Base-by-base conservation (phyloP, 805 yeast species). In the Yamadazyma akitaensis region DNA sequence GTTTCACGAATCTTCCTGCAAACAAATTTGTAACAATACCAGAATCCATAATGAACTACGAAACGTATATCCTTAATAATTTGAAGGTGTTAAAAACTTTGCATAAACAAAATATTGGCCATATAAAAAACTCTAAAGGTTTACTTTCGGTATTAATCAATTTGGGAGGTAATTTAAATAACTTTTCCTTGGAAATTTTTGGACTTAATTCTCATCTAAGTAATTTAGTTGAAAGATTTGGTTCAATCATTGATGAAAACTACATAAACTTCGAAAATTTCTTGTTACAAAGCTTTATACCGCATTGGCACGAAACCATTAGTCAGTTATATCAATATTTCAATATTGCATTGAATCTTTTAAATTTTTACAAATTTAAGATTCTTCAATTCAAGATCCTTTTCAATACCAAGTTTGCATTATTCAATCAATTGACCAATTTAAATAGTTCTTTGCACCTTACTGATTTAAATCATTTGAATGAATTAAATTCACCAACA, bases 91-190 rank as follows among this genome's bases (percentile, higher is more conserved):
- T 70, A 21, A 48, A 53, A 24, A 70, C 65, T 30, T 51, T 77
- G 37, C 76, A 75, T 49, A 61, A 60, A 37, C 50, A 65, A 4
- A 64, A 68, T 50, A 58, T 70, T n/a, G 63, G 67, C 21, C 55
- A 74, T 9, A 61, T 65, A 18, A 70, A 72, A 38, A 68, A 71
- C 51, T 68, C 70, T 49, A 73, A 72, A 43, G 53, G 55, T 0
- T 58, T 75, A 30, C 64, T 76, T 42, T 48, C 62, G 13, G 61
- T 66, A 5, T 55, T 79, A 51, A 69, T 78, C 12, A 81, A 78
- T 55, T 62, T 80, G 42, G 84, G 84, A 17, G 82, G 81, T 3
- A 76, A 77, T 53, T 68, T 79, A 53, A 80, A 80, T 58, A 76
- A 79, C 49, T 77, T 79, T 52, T 75, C 81, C 17, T 67, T 80